phyloP scores from a whole-genome alignment of 164 flowering plant genomes.

The Nymphaea thermarum region DNA sequence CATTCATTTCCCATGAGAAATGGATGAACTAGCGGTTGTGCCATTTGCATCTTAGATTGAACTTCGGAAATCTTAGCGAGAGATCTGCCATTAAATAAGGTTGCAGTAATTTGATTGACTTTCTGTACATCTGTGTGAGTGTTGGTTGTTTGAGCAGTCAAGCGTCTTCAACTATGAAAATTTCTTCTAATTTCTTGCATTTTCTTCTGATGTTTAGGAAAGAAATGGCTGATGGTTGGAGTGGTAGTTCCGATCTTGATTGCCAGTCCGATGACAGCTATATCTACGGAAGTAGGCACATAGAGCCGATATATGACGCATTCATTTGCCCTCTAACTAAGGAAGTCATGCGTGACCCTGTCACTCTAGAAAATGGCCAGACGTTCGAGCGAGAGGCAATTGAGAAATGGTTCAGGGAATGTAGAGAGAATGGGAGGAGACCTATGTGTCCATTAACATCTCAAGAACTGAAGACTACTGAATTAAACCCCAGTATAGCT shows the following conservation, averaged over 20 bases:
- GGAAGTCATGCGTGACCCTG: conserved; percentile 90
- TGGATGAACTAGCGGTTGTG: background rate
- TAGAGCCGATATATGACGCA: conserved; percentile 85
- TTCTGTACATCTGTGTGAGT: background rate
- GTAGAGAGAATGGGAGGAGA: conserved; percentile 64
- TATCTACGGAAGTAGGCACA: conserved; percentile 50
- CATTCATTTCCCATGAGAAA: background rate
- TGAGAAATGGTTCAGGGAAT: conserved; percentile 87
- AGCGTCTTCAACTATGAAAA: background rate
- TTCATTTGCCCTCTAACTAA: conserved; percentile 90
- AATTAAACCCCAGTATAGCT: conserved; percentile 84
- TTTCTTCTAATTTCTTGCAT: no score
- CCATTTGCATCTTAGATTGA: background rate
- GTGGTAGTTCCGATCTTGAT: conserved; percentile 47
- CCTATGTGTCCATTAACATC: conserved; percentile 73
- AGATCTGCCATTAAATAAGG: background rate
- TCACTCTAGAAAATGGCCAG: conserved; percentile 77
- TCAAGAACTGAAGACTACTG: conserved; percentile 55
- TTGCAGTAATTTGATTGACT: background rate
- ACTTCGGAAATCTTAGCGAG: background rate
- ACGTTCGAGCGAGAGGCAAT: conserved; percentile 91
- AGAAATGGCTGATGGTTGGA: conserved; percentile 63
- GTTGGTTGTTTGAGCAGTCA: background rate
- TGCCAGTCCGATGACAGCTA: conserved; percentile 71
- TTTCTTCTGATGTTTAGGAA: background rate